phyloP scores from a whole-genome alignment of 345 rosid genomes.

The Nasturtium officinale region DNA sequence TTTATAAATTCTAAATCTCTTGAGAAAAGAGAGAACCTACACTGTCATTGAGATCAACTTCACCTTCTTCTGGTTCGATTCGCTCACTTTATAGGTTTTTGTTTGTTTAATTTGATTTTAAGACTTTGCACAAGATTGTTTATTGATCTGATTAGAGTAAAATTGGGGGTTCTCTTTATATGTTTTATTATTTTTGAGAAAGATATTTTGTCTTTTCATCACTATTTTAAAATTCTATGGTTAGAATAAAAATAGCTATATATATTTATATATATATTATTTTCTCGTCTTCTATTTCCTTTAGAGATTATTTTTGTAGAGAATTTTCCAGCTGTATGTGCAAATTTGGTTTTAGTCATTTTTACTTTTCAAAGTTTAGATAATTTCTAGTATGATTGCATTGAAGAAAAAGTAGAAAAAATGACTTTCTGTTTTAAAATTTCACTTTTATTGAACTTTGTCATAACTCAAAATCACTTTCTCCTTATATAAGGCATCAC shows the following conservation, averaged over 20 bases:
- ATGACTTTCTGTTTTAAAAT: background rate
- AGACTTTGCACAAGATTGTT: too few relatives aligned
- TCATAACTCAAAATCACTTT: background rate
- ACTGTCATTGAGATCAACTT: background rate
- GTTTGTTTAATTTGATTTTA: background rate
- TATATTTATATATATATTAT: too few relatives aligned
- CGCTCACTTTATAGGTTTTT: background rate
- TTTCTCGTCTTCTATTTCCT: background rate
- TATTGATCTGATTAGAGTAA: background rate
- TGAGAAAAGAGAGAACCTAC: background rate
- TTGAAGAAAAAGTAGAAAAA: background rate
- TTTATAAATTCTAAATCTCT: background rate
- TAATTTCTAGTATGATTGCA: background rate
- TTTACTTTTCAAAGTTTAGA: background rate
- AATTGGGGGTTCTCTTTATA: background rate
- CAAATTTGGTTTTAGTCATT: too few relatives aligned
- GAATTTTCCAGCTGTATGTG: constrained; percentile 16
- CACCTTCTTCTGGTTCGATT: background rate
- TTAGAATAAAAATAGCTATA: background rate
- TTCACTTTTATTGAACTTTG: background rate
- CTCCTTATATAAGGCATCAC: background rate
- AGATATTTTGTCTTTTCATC: background rate
- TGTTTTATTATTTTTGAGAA: background rate
- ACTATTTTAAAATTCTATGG: background rate
- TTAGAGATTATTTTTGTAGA: background rate